Evolutionary conservation across 2,329 filamentous ascomycete genomes (phyloP), one percentile per base, ranked within the genome.

Genomic region (Trichoderma guizhouense): DNA sequence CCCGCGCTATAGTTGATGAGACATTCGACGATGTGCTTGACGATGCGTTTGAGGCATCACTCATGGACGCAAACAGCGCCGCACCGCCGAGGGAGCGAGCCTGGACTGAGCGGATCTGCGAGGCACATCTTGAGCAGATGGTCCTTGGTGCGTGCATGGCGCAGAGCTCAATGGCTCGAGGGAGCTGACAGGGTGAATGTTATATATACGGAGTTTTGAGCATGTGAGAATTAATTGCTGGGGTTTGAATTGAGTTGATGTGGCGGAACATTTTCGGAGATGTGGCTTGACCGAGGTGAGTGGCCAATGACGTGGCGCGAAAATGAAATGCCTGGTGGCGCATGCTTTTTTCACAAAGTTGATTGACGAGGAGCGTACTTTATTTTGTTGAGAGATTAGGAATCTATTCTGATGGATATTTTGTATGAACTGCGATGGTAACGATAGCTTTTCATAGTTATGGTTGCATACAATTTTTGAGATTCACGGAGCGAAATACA

Each of bases 41-140:
- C 11, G 72, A 63, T 43, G 28, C 57, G 2, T 24, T 60, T 34
- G 58, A 26, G 18, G 72, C 69, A 30, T 76, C 72, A 30, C 74
- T 73, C 61, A 75, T 47, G 30, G 78, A 77, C 21, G 78, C 75
- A 69, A 77, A 79, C 67, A 74, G 73, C 28, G 76, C 76, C 39
- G 67, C 70, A 8, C 72, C 70, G 61, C 74, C 76, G 55, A 77
- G 71, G 43, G 73, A 67, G 71, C 72, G 74, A 18, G 70, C 69
- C 12, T 75, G 69, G 24, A 71, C 70, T 21, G 73, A 67, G 36
- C 77, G 77, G 63, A 80, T 63, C 39, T 77, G 78, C 24, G 77
- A 76, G 58, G 78, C 77, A 74, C 81, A 83, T 75, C 77, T 79
- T 73, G 77, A 78, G 76, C 82, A 83, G 72, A 78, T 75, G 43